phyloP scores from a whole-genome alignment of 495 filamentous ascomycete species.

The Bryoglossum gracile region DNA sequence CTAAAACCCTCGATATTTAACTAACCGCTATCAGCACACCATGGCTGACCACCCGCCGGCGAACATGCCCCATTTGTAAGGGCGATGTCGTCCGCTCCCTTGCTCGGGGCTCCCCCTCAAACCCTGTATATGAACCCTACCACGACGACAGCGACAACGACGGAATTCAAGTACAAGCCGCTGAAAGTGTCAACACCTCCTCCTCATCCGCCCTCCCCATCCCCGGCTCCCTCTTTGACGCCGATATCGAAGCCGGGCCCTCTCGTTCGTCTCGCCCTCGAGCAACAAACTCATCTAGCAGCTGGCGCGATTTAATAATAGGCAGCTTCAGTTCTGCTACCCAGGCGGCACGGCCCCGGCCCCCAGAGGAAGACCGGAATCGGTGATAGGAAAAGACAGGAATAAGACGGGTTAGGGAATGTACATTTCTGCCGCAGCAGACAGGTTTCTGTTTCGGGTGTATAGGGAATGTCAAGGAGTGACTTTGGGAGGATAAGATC shows the following conservation, averaged over 20 bases:
- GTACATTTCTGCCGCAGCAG: constrained; percentile 5
- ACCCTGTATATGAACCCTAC: constrained; percentile 41
- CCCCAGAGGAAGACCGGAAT: constrained; percentile 19
- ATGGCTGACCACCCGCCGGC: constrained; percentile 91
- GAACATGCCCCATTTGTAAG: constrained; percentile 97
- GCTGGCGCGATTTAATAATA: constrained; percentile 18
- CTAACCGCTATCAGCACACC: constrained; percentile 60
- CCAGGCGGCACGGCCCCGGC: constrained; percentile 5
- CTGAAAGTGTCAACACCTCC: constrained; percentile 34
- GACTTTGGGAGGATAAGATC: constrained; percentile 13
- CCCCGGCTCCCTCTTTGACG: neutral
- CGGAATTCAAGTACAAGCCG: constrained; percentile 35
- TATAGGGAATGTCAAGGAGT: constrained; percentile 18
- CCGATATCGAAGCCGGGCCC: constrained; percentile 22
- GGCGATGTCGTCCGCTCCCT: constrained; percentile 76
- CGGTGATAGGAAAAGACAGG: constrained; percentile 8
- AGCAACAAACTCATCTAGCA: constrained; percentile 6
- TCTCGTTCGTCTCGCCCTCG: constrained; percentile 3
- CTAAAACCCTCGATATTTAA: neutral
- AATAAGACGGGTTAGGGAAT: neutral
- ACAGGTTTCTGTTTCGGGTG: constrained; percentile 17
- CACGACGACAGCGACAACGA: constrained; percentile 44
- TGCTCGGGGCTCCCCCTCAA: constrained; percentile 36
- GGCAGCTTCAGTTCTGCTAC: constrained; percentile 20
- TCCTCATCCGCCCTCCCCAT: constrained; percentile 38